phyloP scores from a whole-genome alignment of 164 flowering plant species.

The Piper longum region DNA sequence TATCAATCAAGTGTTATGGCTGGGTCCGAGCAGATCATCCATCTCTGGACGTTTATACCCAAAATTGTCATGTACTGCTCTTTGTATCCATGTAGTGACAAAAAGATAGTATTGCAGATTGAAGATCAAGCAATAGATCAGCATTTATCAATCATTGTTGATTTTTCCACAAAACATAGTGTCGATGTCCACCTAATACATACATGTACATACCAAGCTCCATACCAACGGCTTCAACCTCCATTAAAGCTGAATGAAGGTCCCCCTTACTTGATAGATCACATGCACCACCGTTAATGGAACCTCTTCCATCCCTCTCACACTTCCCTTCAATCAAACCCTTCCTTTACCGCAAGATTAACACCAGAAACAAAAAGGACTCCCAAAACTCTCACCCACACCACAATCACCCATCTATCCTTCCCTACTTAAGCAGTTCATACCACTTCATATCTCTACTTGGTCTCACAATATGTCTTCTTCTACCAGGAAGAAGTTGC shows the following conservation, averaged over 20 bases:
- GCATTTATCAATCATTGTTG: too few relatives aligned
- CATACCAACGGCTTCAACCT: neutral
- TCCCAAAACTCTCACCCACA: neutral
- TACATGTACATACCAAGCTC: neutral
- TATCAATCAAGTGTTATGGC: too few relatives aligned
- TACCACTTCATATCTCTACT: neutral
- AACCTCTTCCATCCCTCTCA: neutral
- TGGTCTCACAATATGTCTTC: neutral
- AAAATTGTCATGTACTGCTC: too few relatives aligned
- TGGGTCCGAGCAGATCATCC: too few relatives aligned
- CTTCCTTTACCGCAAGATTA: constrained; percentile 1
- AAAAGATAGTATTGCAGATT: too few relatives aligned
- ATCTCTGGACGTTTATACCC: too few relatives aligned
- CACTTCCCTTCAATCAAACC: neutral
- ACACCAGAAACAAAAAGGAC: neutral
- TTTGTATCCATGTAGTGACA: too few relatives aligned
- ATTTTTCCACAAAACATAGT: too few relatives aligned
- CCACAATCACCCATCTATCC: neutral
- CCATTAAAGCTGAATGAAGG: neutral
- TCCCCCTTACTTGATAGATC: neutral
- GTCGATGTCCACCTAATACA: neutral
- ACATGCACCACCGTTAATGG: neutral
- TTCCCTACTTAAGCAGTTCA: constrained; percentile 9
- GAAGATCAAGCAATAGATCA: too few relatives aligned
- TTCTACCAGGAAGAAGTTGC: constrained; percentile 23